Evolutionary conservation across 2,329 filamentous ascomycete species (phyloP).

Genomic region (Erysiphe pulchra): DNA sequence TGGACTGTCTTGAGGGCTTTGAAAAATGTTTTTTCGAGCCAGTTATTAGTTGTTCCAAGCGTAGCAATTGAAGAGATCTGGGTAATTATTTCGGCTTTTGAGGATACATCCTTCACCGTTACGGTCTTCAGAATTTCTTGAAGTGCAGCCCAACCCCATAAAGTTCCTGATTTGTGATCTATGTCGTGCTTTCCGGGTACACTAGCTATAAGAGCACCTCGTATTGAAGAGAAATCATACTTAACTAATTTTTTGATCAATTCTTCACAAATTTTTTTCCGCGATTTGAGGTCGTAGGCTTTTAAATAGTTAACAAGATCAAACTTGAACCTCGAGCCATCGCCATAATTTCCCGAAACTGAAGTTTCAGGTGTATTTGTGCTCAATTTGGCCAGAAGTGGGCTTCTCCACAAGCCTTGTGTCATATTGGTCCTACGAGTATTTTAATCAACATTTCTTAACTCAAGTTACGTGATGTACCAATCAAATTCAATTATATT

Average conservation of each 20-base stretch:
- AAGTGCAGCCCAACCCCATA: conserved; percentile 57
- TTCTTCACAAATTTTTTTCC: conserved; percentile 18
- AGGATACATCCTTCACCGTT: conserved; percentile 16
- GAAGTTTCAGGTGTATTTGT: background rate
- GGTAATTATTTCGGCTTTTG: conserved; percentile 23
- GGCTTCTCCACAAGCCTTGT: background rate
- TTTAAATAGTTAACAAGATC: no score
- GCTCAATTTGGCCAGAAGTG: background rate
- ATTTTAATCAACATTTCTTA: background rate
- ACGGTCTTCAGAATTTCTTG: conserved; percentile 30
- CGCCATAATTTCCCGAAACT: background rate
- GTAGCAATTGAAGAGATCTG: conserved; percentile 69
- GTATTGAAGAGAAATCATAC: conserved; percentile 46
- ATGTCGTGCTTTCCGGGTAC: conserved; percentile 41
- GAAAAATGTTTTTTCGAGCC: conserved; percentile 43
- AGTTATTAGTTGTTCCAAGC: conserved; percentile 41
- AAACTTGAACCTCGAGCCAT: background rate
- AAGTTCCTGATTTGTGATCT: conserved; percentile 21
- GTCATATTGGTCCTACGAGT: background rate
- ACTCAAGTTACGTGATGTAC: conserved; percentile 13
- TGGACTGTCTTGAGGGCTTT: conserved; percentile 15
- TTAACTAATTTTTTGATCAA: conserved; percentile 29
- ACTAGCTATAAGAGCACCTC: conserved; percentile 51
- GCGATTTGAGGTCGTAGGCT: no score
- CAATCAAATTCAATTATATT: conserved; percentile 81